These are phyloP conservation scores for Rhizopus delemar DNA, from an alignment of 371 early-diverging fungal species.

Conservation along the genomic window DNA sequence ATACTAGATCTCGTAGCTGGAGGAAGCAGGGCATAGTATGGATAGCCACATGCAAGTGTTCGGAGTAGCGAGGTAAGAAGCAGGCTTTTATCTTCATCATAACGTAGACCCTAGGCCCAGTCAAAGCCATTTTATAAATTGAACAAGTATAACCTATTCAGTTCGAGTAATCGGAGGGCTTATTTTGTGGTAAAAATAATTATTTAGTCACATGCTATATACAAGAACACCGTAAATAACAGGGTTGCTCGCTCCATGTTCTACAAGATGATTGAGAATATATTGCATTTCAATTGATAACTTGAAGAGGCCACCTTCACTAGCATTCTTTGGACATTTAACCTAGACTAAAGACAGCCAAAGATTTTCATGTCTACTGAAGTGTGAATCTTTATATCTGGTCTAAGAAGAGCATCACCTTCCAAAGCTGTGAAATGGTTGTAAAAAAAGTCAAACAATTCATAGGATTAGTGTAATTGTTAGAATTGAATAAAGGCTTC, in stretches of 20 bases:
- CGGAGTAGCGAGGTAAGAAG: constrained; percentile 12
- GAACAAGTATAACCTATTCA: not conserved
- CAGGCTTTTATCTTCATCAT: constrained; percentile 12
- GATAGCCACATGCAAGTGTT: constrained; percentile 13
- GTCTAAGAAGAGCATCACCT: constrained; percentile 6
- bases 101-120: constrained; percentile 8
- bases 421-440: constrained; percentile 12
- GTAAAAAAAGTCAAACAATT: constrained; percentile 4
- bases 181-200: constrained; percentile 1
- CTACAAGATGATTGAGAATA: constrained; percentile 7
- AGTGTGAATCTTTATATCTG: constrained; percentile 11
- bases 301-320: constrained; percentile 12
- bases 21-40: constrained; percentile 6
- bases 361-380: constrained; percentile 5
- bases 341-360: constrained; percentile 5
- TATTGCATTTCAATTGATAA: constrained; percentile 12
- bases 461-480: constrained; percentile 6
- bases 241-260: constrained; percentile 10
- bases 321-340: constrained; percentile 10
- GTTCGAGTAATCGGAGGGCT: not conserved
- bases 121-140: constrained; percentile 5
- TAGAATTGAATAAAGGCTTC: not conserved
- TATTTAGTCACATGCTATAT: constrained; percentile 7
- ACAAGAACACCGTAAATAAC: constrained; percentile 16
- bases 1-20: constrained; percentile 15